A percentile compares a stretch with the other conserved stretches of the same genome.
Evolutionary conservation across 2,329 filamentous ascomycete genomes (phyloP).

Genomic region (Xylariaceae sp.): DNA sequence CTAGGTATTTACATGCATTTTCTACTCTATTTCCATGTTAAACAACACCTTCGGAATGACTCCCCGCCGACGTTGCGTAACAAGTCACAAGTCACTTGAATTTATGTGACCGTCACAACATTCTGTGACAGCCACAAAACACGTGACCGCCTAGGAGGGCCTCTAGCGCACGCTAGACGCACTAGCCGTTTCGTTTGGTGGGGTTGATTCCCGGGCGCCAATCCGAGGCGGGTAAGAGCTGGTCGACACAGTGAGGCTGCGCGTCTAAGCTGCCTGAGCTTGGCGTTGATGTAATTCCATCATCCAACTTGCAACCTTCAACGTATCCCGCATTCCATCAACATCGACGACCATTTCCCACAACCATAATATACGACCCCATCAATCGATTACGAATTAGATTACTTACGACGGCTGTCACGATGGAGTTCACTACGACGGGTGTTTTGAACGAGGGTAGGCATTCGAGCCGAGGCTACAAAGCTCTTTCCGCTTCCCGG

Average conservation of each 20-base stretch:
- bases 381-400: conserved; percentile 5
- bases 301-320: conserved; percentile 7
- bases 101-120: no score
- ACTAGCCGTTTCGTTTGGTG: neutral
- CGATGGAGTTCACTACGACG: conserved; percentile 59
- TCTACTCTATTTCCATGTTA: neutral
- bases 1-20: neutral
- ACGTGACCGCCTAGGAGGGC: neutral
- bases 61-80: neutral
- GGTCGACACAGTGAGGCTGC: conserved; percentile 23
- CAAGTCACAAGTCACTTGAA: neutral
- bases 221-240: conserved; percentile 8
- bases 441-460: conserved; percentile 61
- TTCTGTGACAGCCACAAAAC: neutral
- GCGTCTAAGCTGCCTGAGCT: conserved; percentile 32
- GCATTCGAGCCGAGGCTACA: conserved; percentile 18
- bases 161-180: neutral
- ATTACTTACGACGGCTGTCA: conserved; percentile 16
- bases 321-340: neutral
- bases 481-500: conserved; percentile 16
- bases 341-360: neutral
- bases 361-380: neutral
- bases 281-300: conserved; percentile 12
- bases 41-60: neutral
- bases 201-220: conserved; percentile 11